These are phyloP conservation scores for Yamadazyma dushanensis DNA, from an alignment of 1,139 yeast species.

Conservation along the genomic window DNA sequence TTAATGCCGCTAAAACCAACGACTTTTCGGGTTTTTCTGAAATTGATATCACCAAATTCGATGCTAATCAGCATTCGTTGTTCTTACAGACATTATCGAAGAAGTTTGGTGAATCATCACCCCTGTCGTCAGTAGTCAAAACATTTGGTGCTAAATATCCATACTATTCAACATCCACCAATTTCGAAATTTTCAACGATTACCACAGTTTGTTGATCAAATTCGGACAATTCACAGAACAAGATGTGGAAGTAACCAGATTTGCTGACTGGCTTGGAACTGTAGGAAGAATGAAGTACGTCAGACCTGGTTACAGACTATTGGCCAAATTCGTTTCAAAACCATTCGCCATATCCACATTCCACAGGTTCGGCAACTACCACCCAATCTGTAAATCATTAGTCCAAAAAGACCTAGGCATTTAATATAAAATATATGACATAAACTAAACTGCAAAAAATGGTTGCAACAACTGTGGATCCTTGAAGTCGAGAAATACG, in stretches of 20 bases:
- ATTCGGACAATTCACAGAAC: constrained; percentile 23
- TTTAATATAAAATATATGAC: constrained; percentile 6
- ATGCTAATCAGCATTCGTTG: constrained; percentile 36
- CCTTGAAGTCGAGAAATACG: no score
- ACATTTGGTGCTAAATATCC: constrained; percentile 19
- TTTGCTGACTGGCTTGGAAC: constrained; percentile 42
- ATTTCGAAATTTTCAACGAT: constrained; percentile 34
- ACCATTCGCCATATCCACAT: constrained; percentile 31
- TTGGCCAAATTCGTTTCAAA: constrained; percentile 27
- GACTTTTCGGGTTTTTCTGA: constrained; percentile 1
- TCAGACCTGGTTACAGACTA: constrained; percentile 40
- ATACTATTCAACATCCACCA: constrained; percentile 23
- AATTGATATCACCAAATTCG: constrained; percentile 26
- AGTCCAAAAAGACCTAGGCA: constrained; percentile 36
- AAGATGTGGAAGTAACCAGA: constrained; percentile 19
- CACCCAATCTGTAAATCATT: constrained; percentile 42
- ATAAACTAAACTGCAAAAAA: neutral
- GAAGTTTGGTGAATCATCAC: constrained; percentile 16
- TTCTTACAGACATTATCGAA: constrained; percentile 33
- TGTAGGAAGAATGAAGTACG: constrained; percentile 46
- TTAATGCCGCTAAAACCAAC: constrained; percentile 7
- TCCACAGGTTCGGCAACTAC: constrained; percentile 26
- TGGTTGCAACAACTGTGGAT: neutral
- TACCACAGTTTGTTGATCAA: constrained; percentile 34
- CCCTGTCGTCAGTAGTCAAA: neutral